Evolutionary conservation across 2,329 filamentous ascomycete species (phyloP).

Genomic region (Trichoderma asperellum): DNA sequence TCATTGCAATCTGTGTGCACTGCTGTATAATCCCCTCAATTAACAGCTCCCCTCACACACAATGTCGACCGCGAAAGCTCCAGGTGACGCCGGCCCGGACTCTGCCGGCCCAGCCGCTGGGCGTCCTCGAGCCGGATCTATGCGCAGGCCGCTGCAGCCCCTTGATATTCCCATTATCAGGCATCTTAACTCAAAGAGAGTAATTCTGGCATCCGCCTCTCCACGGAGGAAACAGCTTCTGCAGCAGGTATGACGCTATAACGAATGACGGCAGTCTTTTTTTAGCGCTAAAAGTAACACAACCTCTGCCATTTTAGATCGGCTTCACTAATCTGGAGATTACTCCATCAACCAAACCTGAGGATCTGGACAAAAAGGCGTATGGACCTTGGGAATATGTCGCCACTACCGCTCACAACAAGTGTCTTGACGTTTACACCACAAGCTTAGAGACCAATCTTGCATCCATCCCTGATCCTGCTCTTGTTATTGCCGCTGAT

Average conservation of each 20-base stretch:
- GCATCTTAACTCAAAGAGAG: slow-evolving; percentile 74
- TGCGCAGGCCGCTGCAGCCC: slow-evolving; percentile 61
- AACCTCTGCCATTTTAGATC: slow-evolving; percentile 54
- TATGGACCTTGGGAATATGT: slow-evolving; percentile 90
- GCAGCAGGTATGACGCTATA: slow-evolving; percentile 58
- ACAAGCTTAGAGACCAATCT: slow-evolving; percentile 49
- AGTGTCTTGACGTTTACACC: slow-evolving; percentile 74
- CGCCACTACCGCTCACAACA: slow-evolving; percentile 79
- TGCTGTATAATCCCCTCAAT: neutral
- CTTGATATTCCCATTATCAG: slow-evolving; percentile 80
- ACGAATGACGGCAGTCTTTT: neutral
- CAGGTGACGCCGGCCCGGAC: slow-evolving; percentile 51
- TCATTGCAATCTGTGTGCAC: neutral
- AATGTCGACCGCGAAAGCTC: slow-evolving; percentile 39
- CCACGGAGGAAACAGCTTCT: slow-evolving; percentile 83
- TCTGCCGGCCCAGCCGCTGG: slow-evolving; percentile 49
- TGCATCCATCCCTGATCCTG: slow-evolving; percentile 66
- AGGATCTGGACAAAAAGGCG: slow-evolving; percentile 77
- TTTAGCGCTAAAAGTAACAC: neutral
- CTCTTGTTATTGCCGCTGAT: slow-evolving; percentile 85
- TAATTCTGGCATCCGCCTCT: slow-evolving; percentile 89
- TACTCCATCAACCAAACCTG: slow-evolving; percentile 78
- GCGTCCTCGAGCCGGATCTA: slow-evolving; percentile 38
- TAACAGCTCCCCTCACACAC: slow-evolving; percentile 21
- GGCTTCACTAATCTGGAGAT: slow-evolving; percentile 83